Percentiles rank a stretch among this genome's conserved stretches.
Evolutionary conservation across 306 rosid genomes (phyloP).

Genomic region (Hippophae tibetana): DNA sequence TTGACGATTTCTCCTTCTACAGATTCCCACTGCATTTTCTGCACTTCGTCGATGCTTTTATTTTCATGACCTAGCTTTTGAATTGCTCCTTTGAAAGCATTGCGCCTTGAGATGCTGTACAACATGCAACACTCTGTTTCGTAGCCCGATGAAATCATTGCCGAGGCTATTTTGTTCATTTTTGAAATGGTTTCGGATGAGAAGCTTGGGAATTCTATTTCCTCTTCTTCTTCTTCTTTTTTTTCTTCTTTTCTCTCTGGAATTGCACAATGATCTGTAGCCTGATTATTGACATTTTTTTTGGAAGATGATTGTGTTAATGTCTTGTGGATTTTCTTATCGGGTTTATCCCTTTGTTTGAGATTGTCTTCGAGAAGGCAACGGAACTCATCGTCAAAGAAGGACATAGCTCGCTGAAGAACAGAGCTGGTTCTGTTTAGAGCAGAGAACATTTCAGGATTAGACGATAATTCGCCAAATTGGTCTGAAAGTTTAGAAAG

Average conservation of each 20-base stretch:
- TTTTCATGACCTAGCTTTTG: conserved; percentile 32
- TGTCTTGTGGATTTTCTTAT: conserved; percentile 7
- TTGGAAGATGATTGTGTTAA: conserved; percentile 28
- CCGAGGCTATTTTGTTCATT: conserved; percentile 33
- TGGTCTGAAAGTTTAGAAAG: conserved; percentile 25
- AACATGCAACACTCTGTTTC: conserved; percentile 50
- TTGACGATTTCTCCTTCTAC: conserved; percentile 45
- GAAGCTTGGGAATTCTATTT: conserved; percentile 21
- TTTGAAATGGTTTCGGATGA: conserved; percentile 26
- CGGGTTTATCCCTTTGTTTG: conserved; percentile 5
- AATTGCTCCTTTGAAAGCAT: conserved; percentile 31
- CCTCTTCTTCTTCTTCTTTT: background rate
- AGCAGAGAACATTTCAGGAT: background rate
- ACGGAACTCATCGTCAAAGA: conserved; percentile 45
- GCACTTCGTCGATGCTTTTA: conserved; percentile 49
- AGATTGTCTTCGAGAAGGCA: conserved; percentile 23
- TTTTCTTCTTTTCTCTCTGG: background rate
- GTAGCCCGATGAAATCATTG: conserved; percentile 57
- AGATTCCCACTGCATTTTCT: conserved; percentile 55
- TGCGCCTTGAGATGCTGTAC: conserved; percentile 33
- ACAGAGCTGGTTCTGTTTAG: conserved; percentile 29
- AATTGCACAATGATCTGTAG: conserved; percentile 1
- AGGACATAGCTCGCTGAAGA: conserved; percentile 46
- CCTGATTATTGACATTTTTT: conserved; percentile 1
- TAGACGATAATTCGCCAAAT: conserved; percentile 15